Evolutionary conservation across 192 early-diverging fungal species (phyloP).

Genomic region (Umbelopsis sp.): DNA sequence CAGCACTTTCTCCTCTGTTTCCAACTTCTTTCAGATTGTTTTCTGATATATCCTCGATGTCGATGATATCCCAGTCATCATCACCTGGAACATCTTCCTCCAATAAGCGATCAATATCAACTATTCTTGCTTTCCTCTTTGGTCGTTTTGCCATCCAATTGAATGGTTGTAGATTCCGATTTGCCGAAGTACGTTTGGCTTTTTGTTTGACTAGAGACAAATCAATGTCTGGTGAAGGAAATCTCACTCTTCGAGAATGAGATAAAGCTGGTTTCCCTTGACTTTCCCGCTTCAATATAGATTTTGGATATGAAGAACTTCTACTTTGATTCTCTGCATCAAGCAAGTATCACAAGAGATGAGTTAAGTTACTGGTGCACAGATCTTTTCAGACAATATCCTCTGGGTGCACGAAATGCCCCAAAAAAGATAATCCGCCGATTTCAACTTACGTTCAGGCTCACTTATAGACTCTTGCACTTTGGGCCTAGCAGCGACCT

Average conservation of each 20-base stretch:
- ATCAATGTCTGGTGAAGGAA: constrained; percentile 9
- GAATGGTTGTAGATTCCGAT: not conserved
- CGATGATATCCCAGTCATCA: not conserved
- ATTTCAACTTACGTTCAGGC: constrained; percentile 16
- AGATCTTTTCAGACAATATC: no score
- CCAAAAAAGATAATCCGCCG: not conserved
- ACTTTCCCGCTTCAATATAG: not conserved
- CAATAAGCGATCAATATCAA: constrained; percentile 12
- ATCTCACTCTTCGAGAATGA: constrained; percentile 7
- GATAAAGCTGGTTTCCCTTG: not conserved
- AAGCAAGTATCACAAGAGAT: no score
- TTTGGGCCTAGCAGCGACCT: not conserved
- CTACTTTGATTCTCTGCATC: not conserved
- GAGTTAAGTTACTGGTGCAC: no score
- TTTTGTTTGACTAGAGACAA: not conserved
- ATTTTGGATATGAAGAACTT: not conserved
- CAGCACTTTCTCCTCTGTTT: not conserved
- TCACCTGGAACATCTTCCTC: not conserved
- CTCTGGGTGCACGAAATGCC: no score
- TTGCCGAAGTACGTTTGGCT: not conserved
- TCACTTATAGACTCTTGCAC: not conserved
- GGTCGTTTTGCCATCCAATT: constrained; percentile 10
- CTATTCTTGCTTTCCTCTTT: not conserved
- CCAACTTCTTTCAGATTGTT: not conserved
- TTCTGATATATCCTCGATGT: not conserved